A percentile compares a stretch with the other conserved stretches of the same genome.
Evolutionary conservation across 306 rosid genomes (phyloP).

Genomic region (Argentina anserina): DNA sequence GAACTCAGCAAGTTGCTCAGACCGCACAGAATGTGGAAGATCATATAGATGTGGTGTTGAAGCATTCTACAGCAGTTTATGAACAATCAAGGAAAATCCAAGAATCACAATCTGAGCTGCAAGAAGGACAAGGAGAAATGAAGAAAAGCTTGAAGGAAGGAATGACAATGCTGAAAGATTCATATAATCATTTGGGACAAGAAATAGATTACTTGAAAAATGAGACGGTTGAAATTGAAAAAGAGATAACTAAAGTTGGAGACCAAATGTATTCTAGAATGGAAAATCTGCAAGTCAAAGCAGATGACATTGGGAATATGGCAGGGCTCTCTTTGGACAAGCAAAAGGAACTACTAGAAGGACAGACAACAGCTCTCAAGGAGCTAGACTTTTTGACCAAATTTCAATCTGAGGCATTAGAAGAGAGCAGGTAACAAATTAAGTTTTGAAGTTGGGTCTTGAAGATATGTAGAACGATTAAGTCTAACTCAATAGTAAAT

Average conservation of each 20-base stretch:
- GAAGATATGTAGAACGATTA: not conserved
- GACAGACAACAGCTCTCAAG: constrained; percentile 64
- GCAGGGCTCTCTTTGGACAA: constrained; percentile 70
- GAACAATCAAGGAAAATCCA: constrained; percentile 60
- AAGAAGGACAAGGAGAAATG: constrained; percentile 64
- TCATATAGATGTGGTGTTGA: constrained; percentile 44
- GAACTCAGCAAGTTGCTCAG: constrained; percentile 45
- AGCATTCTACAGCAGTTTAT: constrained; percentile 50
- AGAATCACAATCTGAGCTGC: constrained; percentile 49
- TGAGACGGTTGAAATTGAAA: constrained; percentile 57
- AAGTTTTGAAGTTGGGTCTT: not conserved
- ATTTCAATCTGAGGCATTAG: constrained; percentile 62
- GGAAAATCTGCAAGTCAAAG: constrained; percentile 53
- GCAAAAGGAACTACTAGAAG: constrained; percentile 66
- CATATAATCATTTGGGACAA: constrained; percentile 46
- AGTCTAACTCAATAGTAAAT: not conserved
- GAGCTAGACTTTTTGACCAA: constrained; percentile 51
- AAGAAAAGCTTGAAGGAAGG: constrained; percentile 53
- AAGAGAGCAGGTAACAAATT: constrained; percentile 67
- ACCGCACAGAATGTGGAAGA: constrained; percentile 45
- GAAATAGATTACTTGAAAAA: constrained; percentile 54
- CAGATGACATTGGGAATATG: constrained; percentile 67
- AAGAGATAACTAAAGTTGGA: constrained; percentile 60
- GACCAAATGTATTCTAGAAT: constrained; percentile 53
- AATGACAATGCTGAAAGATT: constrained; percentile 51